Conservation (phyloP, 164 flowering plant species). For the Hamamelis virginiana region DNA sequence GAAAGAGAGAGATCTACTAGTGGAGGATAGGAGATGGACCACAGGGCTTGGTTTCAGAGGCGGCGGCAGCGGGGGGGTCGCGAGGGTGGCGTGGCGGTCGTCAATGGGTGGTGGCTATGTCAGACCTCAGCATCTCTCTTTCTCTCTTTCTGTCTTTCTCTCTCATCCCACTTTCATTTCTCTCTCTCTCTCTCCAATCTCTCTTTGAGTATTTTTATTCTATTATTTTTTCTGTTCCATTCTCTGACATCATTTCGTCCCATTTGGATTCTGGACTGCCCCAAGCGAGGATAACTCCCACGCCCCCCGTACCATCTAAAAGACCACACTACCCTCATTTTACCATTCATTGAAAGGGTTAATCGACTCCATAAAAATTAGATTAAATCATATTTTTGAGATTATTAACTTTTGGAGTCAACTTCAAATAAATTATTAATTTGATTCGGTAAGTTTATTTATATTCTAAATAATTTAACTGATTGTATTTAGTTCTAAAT, state of each 20-base stretch:
- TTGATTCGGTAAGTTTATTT: too few relatives aligned
- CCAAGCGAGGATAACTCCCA: not conserved
- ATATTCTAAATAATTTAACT: too few relatives aligned
- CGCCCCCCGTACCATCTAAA: not conserved
- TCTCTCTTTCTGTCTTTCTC: constrained; percentile 13
- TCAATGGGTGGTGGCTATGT: not conserved
- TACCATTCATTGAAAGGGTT: not conserved
- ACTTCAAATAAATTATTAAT: too few relatives aligned
- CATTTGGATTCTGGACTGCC: too few relatives aligned
- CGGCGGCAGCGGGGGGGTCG: constrained; percentile 10
- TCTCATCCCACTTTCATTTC: constrained; percentile 10
- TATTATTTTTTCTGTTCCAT: not conserved
- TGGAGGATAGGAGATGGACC: not conserved
- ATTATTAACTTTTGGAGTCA: too few relatives aligned
- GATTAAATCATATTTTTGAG: too few relatives aligned
- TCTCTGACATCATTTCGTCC: constrained; percentile 6
- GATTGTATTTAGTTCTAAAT: too few relatives aligned
- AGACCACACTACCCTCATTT: not conserved
- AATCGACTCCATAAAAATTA: too few relatives aligned
- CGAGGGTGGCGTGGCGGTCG: constrained; percentile 12
- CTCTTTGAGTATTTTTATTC: constrained; percentile 10
- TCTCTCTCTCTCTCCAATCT: not conserved
- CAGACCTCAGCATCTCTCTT: constrained; percentile 11
- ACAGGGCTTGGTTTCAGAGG: not conserved
- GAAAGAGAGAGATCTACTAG: not conserved